Base-by-base conservation (phyloP, 2,329 filamentous ascomycete species). In the Thielaviopsis populi region DNA sequence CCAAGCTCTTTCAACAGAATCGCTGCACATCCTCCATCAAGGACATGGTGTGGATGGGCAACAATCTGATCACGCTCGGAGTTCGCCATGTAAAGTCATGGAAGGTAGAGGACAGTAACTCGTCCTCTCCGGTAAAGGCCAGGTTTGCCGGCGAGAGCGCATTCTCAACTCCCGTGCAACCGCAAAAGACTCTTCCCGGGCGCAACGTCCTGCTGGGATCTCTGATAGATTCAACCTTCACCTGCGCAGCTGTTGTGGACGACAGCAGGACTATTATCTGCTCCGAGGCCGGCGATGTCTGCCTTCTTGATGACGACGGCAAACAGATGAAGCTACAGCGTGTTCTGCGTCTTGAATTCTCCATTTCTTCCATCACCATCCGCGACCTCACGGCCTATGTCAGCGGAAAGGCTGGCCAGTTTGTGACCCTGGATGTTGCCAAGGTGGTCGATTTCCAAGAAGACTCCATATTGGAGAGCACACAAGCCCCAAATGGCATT, bases 21-120 rank as follows among this genome's bases (percentile, higher is more conserved):
- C 89, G 94, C 72, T 97, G 94, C 74, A 97, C 91, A 6, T 91
- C 89, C 19, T 85, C 84, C 67, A 83, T 97, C 69, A 86, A 86
- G 68, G 85, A 87, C 62, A 95, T 99, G 83, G 81, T 88, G 48
- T 99, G 94, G 92, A 83, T 96, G 74, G 91, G 91, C 11, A 87
- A 80, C 68, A 88, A 76, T 68, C 79, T 99, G 62, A 79, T 99
- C 65, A 96, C 92, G 67, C 83, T 94, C 27, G 94, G 94, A 15
- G 87, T 94, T 61, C 84, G 94, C 30, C 92, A 96, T 75, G 84
- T 96, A 73, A 97, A 96, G 74, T 82, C 95, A 61, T 99, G 94
- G 94, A 86, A 86, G 68, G 80, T 94, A 11, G 88, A 94, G 42
- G 89, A 92, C 30, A 75, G 69, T 70, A 64, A 77, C 50, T 75